Evolutionary conservation across 2,329 filamentous ascomycete genomes (phyloP).

Genomic region (Madurella mycetomatis): DNA sequence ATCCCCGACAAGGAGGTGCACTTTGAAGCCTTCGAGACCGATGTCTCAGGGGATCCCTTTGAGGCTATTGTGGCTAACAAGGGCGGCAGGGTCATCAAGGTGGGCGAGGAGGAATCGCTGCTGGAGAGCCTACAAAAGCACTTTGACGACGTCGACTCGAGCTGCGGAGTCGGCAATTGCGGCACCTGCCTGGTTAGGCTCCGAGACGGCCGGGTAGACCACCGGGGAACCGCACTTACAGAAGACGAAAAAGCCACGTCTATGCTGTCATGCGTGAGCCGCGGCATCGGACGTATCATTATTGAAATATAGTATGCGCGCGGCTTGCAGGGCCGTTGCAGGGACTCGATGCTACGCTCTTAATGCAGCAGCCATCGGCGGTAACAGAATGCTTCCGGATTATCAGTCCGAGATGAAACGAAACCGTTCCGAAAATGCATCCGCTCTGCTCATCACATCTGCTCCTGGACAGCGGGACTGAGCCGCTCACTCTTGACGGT

Average conservation of each 20-base stretch:
- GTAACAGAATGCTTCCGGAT: background rate
- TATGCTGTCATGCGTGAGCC: slow-evolving; percentile 51
- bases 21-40: slow-evolving; percentile 55
- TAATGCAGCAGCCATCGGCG: background rate
- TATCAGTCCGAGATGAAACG: background rate
- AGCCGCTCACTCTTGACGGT: background rate
- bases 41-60: slow-evolving; percentile 55
- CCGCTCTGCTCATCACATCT: background rate
- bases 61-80: slow-evolving; percentile 48
- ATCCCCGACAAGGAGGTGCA: slow-evolving; percentile 51
- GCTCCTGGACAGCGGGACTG: background rate
- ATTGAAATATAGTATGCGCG: slow-evolving; percentile 37
- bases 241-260: slow-evolving; percentile 40
- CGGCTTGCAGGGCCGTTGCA: background rate
- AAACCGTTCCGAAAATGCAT: background rate
- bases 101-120: slow-evolving; percentile 45
- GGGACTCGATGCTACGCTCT: background rate
- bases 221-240: slow-evolving; percentile 45
- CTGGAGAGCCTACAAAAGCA: slow-evolving; percentile 44
- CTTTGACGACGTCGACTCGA: slow-evolving; percentile 43
- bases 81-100: slow-evolving; percentile 38
- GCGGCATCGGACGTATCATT: slow-evolving; percentile 45
- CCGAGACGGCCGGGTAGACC: slow-evolving; percentile 42
- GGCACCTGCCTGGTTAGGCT: slow-evolving; percentile 47
- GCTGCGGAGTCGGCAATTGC: slow-evolving; percentile 53